Evolutionary conservation across 192 early-diverging fungal genomes (phyloP).

Genomic region (Podila horticola): DNA sequence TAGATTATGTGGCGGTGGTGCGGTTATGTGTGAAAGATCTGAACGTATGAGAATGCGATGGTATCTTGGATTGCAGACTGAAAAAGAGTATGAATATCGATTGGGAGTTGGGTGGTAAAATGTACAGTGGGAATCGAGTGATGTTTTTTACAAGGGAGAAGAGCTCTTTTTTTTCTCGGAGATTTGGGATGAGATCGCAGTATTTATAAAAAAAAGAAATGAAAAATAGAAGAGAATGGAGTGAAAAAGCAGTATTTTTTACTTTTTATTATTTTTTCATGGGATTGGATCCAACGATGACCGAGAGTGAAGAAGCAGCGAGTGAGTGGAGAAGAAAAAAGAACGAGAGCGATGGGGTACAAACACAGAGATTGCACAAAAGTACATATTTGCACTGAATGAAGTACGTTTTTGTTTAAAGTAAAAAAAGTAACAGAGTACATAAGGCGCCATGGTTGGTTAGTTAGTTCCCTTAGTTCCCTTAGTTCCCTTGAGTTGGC

Average conservation of each 20-base stretch:
- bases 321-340: too few relatives aligned
- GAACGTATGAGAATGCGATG: not conserved
- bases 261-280: slow-evolving; percentile 2
- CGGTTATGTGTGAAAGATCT: too few relatives aligned
- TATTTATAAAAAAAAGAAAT: slow-evolving; percentile 1
- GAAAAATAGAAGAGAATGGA: not conserved
- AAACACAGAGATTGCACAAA: too few relatives aligned
- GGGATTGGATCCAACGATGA: not conserved
- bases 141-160: too few relatives aligned
- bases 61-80: not conserved
- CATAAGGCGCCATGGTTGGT: not conserved
- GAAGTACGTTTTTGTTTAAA: too few relatives aligned
- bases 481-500: too few relatives aligned
- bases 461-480: not conserved
- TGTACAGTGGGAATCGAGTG: not conserved
- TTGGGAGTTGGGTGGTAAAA: not conserved
- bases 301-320: not conserved
- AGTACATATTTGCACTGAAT: too few relatives aligned
- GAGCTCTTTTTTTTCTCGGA: not conserved
- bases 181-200: not conserved
- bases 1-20: too few relatives aligned
- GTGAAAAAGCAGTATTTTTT: not conserved
- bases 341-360: too few relatives aligned
- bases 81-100: not conserved
- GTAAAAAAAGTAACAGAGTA: too few relatives aligned